Evolutionary conservation across 129 eudicot species (phyloP).

Genomic region (Scalesia atractyloides): DNA sequence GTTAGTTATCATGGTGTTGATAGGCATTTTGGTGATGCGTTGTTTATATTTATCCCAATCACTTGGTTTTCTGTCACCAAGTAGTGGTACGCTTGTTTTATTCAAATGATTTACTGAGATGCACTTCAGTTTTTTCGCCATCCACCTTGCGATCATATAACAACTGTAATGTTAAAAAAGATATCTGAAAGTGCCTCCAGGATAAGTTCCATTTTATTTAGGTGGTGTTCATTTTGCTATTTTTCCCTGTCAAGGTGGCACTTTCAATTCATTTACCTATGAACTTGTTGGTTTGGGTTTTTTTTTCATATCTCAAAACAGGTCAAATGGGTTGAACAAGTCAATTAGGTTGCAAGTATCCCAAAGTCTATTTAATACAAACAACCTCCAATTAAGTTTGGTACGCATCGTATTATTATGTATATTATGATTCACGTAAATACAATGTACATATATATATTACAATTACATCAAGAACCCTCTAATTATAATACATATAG

Average conservation of each 20-base stretch:
- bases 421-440: too few relatives aligned
- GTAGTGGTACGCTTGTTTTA: slow-evolving; percentile 13
- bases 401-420: too few relatives aligned
- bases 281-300: not conserved
- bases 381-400: not conserved
- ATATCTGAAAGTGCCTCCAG: not conserved
- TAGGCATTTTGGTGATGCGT: slow-evolving; percentile 24
- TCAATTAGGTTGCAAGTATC: not conserved
- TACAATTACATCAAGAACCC: too few relatives aligned
- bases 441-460: too few relatives aligned
- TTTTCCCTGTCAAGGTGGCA: too few relatives aligned
- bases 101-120: slow-evolving; percentile 18
- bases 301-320: not conserved
- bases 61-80: not conserved
- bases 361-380: not conserved
- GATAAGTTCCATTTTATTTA: not conserved
- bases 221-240: not conserved
- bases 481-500: too few relatives aligned
- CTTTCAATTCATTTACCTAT: not conserved
- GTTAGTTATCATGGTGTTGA: slow-evolving; percentile 13
- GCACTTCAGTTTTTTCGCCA: not conserved
- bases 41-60: not conserved
- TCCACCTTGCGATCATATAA: slow-evolving; percentile 15
- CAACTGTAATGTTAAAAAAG: not conserved
- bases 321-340: not conserved